Conservation (phyloP, 345 rosid species). For the Schrenkiella parvula region DNA sequence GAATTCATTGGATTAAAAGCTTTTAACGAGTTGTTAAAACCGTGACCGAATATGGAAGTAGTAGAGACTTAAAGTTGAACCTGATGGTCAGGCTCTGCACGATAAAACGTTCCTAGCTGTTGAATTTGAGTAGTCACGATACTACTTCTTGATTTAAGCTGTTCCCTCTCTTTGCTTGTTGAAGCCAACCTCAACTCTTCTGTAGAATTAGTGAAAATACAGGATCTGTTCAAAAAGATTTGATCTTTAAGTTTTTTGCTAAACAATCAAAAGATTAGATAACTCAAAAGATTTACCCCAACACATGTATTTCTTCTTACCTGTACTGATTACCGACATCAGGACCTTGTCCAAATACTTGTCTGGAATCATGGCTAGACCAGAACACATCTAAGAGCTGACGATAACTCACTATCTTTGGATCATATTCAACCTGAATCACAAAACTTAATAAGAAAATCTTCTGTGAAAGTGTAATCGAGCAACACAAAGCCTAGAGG, state of each 20-base stretch:
- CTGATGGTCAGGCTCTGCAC: constrained; percentile 96
- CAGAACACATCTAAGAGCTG: constrained; percentile 85
- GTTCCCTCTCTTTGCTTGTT: constrained; percentile 78
- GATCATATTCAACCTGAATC: constrained; percentile 84
- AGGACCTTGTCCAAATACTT: constrained; percentile 96
- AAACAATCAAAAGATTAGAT: not conserved
- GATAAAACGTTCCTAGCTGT: constrained; percentile 58
- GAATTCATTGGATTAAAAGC: not conserved
- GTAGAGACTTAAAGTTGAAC: constrained; percentile 21
- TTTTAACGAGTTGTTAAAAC: not conserved
- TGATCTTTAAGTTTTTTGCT: not conserved
- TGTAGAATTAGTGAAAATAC: constrained; percentile 76
- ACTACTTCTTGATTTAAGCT: constrained; percentile 60
- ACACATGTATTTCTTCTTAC: constrained; percentile 26
- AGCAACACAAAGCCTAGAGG: not conserved
- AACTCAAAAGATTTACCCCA: too few species aligned
- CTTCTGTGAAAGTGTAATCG: not conserved
- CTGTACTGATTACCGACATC: constrained; percentile 95
- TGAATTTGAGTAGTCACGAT: constrained; percentile 84
- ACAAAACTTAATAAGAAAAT: too few species aligned
- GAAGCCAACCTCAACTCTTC: constrained; percentile 78
- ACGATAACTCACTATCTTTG: constrained; percentile 50
- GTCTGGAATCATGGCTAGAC: constrained; percentile 90
- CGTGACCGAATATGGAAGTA: not conserved
- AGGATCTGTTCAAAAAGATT: constrained; percentile 46